Evolutionary conservation across 768 basidiomycete genomes (phyloP).

Genomic region (Tylopilus felleus): DNA sequence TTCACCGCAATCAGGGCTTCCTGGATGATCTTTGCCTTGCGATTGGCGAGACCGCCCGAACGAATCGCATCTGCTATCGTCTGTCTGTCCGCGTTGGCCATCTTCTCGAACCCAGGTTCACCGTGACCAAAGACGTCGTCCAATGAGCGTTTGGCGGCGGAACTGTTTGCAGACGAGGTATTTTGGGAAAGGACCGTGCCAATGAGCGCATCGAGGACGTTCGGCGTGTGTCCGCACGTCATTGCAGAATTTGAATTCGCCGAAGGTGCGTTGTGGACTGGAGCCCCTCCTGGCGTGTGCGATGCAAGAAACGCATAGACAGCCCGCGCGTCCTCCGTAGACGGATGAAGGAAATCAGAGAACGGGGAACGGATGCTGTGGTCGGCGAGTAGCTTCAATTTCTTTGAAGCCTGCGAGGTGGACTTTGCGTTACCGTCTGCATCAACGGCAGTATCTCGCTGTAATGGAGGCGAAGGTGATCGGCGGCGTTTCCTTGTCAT

Average conservation of each 20-base stretch:
- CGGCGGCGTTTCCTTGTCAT: conserved; percentile 15
- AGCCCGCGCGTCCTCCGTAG: conserved; percentile 38
- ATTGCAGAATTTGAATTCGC: conserved; percentile 36
- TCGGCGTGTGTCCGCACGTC: conserved; percentile 45
- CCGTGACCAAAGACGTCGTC: conserved; percentile 49
- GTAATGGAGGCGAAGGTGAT: conserved; percentile 4
- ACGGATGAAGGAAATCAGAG: conserved; percentile 43
- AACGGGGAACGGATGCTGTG: conserved; percentile 46
- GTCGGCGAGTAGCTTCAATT: conserved; percentile 46
- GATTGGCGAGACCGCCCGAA: conserved; percentile 56
- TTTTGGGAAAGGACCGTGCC: conserved; percentile 61
- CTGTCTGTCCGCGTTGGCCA: conserved; percentile 41
- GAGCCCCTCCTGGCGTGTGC: conserved; percentile 34
- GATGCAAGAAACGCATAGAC: conserved; percentile 41
- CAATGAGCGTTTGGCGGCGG: conserved; percentile 46
- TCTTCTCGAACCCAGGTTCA: conserved; percentile 42
- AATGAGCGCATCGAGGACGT: conserved; percentile 58
- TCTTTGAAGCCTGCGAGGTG: conserved; percentile 35
- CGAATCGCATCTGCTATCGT: conserved; percentile 49
- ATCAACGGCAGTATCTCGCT: background rate
- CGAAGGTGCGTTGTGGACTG: conserved; percentile 27
- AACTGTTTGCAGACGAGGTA: conserved; percentile 48
- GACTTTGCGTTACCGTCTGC: background rate
- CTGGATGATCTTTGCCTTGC: conserved; percentile 56
- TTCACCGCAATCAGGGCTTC: conserved; percentile 42